Conservation (phyloP, 768 basidiomycete genomes). For the Leccinum boreale region DNA sequence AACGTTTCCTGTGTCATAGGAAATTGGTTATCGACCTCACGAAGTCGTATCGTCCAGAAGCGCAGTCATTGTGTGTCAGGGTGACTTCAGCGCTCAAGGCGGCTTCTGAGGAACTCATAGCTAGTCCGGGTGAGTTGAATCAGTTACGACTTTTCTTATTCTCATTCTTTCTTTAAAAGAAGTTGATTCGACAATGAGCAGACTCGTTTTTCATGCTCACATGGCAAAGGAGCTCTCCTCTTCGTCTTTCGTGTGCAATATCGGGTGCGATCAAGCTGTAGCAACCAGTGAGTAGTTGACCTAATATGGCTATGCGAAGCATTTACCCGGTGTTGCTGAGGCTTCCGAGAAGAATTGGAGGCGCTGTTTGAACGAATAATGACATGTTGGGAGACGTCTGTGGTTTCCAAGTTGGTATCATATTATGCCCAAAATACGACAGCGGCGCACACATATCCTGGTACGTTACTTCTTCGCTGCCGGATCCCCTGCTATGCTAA, state of each 20-base stretch:
- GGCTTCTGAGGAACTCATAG: conserved; percentile 29
- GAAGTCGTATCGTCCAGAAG: conserved; percentile 48
- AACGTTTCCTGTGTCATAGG: conserved; percentile 27
- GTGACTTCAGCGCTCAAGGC: conserved; percentile 42
- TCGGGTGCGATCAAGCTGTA: conserved; percentile 41
- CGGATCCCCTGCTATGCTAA: conserved; percentile 11
- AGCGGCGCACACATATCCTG: conserved; percentile 1
- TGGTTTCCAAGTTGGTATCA: conserved; percentile 30
- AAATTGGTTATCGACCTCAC: conserved; percentile 41
- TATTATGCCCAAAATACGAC: conserved; percentile 16
- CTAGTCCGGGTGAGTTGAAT: conserved; percentile 35
- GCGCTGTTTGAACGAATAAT: conserved; percentile 45
- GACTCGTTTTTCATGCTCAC: conserved; percentile 48
- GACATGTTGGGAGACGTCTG: conserved; percentile 50
- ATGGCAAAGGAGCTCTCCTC: conserved; percentile 46
- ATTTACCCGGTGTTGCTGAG: conserved; percentile 33
- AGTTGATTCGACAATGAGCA: conserved; percentile 20
- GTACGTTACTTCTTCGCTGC: conserved; percentile 10
- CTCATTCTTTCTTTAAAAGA: conserved; percentile 11
- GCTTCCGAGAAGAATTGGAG: conserved; percentile 43
- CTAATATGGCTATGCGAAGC: not conserved
- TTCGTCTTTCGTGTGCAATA: conserved; percentile 36
- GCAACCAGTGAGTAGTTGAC: conserved; percentile 33
- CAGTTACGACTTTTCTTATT: not conserved
- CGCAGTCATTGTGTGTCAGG: conserved; percentile 42